A percentile compares a stretch with the other conserved stretches of the same genome.
Evolutionary conservation across 2,329 filamentous ascomycete genomes (phyloP).

Genomic region (Colletotrichum sp.): DNA sequence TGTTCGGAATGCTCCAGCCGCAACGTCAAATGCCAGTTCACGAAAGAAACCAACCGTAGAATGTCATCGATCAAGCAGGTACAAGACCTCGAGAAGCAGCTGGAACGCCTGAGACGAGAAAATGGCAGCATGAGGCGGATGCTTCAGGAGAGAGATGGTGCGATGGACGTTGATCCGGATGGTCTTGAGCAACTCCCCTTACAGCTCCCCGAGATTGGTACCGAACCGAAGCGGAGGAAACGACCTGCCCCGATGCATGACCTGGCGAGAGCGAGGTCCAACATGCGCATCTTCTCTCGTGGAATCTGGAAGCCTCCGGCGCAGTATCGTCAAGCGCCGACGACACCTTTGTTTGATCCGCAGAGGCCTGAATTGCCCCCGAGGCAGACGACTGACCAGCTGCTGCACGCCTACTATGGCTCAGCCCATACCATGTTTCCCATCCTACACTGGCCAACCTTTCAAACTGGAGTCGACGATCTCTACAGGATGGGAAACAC

Average conservation of each 20-base stretch:
- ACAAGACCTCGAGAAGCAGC: conserved; percentile 93
- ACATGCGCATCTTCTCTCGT: conserved; percentile 74
- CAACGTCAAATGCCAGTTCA: conserved; percentile 98
- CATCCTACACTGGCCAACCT: conserved; percentile 86
- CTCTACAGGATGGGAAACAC: conserved; percentile 73
- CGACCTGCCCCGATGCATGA: conserved; percentile 69
- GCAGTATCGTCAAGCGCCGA: conserved; percentile 62
- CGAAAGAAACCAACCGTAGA: conserved; percentile 95
- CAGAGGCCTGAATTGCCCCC: conserved; percentile 72
- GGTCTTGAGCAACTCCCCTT: conserved; percentile 54
- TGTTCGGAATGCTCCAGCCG: conserved; percentile 97
- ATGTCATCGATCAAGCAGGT: conserved; percentile 99
- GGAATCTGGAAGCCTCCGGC: conserved; percentile 83
- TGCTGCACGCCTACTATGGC: conserved; percentile 77
- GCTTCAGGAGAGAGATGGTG: conserved; percentile 56
- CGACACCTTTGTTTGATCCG: conserved; percentile 51
- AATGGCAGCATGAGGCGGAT: conserved; percentile 76
- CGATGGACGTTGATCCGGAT: conserved; percentile 55
- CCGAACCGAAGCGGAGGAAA: conserved; percentile 68
- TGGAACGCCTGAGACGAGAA: conserved; percentile 80
- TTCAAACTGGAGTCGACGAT: conserved; percentile 76
- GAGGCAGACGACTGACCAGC: conserved; percentile 70
- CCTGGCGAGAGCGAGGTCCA: conserved; percentile 73
- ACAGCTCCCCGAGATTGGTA: conserved; percentile 69
- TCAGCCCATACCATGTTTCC: conserved; percentile 83